phyloP scores from a whole-genome alignment of 495 filamentous ascomycete species.

The Lophium mytilinum region DNA sequence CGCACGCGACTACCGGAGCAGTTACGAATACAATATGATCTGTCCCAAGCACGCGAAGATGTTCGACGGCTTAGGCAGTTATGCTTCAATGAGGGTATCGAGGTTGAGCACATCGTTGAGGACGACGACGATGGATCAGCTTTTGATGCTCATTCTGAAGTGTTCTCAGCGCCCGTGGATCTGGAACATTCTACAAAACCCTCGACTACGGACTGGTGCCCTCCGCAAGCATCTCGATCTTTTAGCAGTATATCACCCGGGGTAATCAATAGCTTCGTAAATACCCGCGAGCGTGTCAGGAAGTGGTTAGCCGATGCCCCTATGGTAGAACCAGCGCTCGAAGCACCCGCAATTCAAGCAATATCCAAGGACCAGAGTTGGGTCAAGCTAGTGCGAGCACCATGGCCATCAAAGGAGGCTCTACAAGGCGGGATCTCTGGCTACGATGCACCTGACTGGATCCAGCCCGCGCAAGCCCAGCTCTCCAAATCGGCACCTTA shows the following conservation, averaged over 20 bases:
- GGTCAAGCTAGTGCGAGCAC: too few relatives aligned
- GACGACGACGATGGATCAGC: neutral
- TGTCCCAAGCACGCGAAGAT: neutral
- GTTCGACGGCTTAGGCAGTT: slow-evolving; percentile 1
- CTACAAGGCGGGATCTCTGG: too few relatives aligned
- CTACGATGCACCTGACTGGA: too few relatives aligned
- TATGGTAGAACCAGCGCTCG: too few relatives aligned
- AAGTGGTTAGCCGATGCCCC: too few relatives aligned
- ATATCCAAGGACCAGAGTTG: too few relatives aligned
- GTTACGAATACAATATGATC: neutral
- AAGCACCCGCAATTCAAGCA: too few relatives aligned
- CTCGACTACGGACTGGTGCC: too few relatives aligned
- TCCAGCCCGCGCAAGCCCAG: too few relatives aligned
- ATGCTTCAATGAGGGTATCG: slow-evolving; percentile 1
- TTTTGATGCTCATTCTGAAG: neutral
- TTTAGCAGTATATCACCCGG: neutral
- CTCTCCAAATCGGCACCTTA: too few relatives aligned
- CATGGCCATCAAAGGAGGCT: too few relatives aligned
- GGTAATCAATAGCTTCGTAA: neutral
- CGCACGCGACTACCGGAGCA: neutral
- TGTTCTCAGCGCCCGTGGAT: neutral
- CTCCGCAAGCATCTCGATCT: neutral
- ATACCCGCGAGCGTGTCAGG: neutral
- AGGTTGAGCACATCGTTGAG: neutral
- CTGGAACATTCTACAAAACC: neutral